Conservation (phyloP, 306 rosid genomes). For the Fragaria vesca region DNA sequence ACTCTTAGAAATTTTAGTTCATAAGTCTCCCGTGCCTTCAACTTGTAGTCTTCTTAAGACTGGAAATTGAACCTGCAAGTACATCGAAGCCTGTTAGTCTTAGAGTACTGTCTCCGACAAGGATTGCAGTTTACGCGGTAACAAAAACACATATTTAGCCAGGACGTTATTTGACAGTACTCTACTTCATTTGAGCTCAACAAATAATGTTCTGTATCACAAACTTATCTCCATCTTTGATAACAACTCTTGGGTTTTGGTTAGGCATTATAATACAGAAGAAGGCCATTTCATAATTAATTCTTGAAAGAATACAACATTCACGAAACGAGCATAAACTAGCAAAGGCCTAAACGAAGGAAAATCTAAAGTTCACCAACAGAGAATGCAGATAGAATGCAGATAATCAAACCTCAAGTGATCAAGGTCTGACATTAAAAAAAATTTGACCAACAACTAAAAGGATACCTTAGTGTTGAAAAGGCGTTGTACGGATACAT, state of each 20-base stretch:
- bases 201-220: background rate
- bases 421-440: background rate
- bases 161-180: too few relatives aligned
- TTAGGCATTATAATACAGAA: background rate
- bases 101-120: too few relatives aligned
- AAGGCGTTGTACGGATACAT: background rate
- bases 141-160: too few relatives aligned
- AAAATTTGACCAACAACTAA: too few relatives aligned
- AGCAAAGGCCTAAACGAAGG: background rate
- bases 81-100: too few relatives aligned
- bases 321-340: background rate
- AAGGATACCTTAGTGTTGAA: background rate
- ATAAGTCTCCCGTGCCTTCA: too few relatives aligned
- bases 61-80: too few relatives aligned
- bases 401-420: background rate
- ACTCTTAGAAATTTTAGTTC: too few relatives aligned
- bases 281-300: background rate
- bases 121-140: too few relatives aligned
- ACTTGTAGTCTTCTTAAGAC: too few relatives aligned
- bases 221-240: too few relatives aligned
- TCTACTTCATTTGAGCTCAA: background rate
- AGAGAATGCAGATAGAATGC: too few relatives aligned
- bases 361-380: background rate
- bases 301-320: background rate
- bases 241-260: background rate